These are phyloP conservation scores for Fulvia fulva DNA, from an alignment of 2,329 filamentous ascomycete genomes.

Conservation along the genomic window DNA sequence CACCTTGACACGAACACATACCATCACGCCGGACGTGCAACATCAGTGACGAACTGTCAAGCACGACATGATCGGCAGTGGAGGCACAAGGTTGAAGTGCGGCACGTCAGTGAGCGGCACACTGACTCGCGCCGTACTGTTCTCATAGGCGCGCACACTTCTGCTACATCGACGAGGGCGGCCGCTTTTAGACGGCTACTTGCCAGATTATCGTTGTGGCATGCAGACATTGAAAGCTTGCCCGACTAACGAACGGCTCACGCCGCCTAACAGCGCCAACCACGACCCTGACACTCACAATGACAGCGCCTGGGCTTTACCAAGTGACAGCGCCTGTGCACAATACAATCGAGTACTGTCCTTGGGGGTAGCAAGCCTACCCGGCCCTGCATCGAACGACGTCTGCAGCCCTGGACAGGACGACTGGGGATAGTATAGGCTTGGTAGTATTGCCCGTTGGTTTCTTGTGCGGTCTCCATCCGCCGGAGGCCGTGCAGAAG, in stretches of 20 bases:
- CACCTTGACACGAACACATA: too few relatives aligned
- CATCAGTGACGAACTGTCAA: too few relatives aligned
- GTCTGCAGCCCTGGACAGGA: background rate
- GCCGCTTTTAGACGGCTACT: background rate
- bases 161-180: background rate
- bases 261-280: background rate
- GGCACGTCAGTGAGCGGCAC: background rate
- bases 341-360: background rate
- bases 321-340: background rate
- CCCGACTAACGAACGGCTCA: background rate
- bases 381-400: background rate
- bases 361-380: background rate
- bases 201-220: background rate
- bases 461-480: too few relatives aligned
- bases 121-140: background rate
- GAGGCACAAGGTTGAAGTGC: background rate
- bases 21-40: too few relatives aligned
- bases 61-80: too few relatives aligned
- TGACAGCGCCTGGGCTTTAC: background rate
- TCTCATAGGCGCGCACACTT: background rate
- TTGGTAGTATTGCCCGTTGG: too few relatives aligned
- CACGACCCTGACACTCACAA: background rate
- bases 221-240: background rate
- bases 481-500: too few relatives aligned
- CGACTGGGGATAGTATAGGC: background rate